phyloP scores from a whole-genome alignment of 106 monocot species.

The Dioscorea zingiberensis region DNA sequence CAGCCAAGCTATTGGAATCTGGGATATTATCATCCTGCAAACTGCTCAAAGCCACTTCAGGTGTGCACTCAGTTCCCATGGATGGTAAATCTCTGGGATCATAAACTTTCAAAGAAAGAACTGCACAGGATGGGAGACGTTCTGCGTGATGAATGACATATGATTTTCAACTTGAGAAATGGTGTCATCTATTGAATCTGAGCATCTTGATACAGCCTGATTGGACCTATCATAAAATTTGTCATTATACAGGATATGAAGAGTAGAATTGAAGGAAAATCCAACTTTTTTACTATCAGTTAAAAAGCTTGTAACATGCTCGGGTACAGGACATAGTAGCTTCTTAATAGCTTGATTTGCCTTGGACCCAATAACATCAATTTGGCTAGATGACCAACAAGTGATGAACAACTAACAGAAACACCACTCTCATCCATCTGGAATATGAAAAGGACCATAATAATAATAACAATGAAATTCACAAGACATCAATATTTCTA shows the following conservation, averaged over 20 bases:
- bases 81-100: slow-evolving; percentile 61
- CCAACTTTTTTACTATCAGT: background rate
- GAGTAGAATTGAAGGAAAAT: background rate
- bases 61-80: slow-evolving; percentile 2
- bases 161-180: slow-evolving; percentile 17
- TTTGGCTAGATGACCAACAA: slow-evolving; percentile 58
- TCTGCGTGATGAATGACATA: slow-evolving; percentile 26
- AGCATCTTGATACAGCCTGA: slow-evolving; percentile 11
- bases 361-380: slow-evolving; percentile 69
- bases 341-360: slow-evolving; percentile 53
- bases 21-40: slow-evolving; percentile 20
- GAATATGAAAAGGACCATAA: background rate
- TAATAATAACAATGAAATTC: background rate
- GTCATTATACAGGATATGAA: slow-evolving; percentile 5
- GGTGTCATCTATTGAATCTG: slow-evolving; percentile 11
- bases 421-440: slow-evolving; percentile 51
- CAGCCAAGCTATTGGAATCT: slow-evolving; percentile 8
- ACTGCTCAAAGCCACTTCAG: slow-evolving; percentile 5
- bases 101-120: slow-evolving; percentile 56
- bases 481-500: no score
- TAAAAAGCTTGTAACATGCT: slow-evolving; percentile 31
- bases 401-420: slow-evolving; percentile 43
- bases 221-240: background rate
- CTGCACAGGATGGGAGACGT: slow-evolving; percentile 40
- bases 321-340: slow-evolving; percentile 43